Base-by-base conservation (phyloP, 2,329 filamentous ascomycete genomes). In the Colletotrichum abscissum region DNA sequence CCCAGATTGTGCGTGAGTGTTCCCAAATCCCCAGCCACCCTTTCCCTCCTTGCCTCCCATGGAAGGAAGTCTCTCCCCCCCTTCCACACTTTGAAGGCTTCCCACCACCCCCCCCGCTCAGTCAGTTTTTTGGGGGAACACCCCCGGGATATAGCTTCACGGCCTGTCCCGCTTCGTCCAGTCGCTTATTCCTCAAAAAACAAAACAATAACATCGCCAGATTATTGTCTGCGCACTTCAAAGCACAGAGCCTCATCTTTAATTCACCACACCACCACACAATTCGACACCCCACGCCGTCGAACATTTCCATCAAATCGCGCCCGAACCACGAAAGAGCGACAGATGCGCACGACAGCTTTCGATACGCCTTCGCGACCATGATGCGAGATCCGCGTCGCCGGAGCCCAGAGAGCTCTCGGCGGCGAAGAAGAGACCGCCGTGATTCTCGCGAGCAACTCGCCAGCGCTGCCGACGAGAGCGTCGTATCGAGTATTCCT, bases 361-460 rank as follows among this genome's bases (percentile, higher is more conserved):
- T 57, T 62, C 65, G 24, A 58, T 52, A 28, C 60, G 62, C 73
- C 68, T 74, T 77, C 76, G 76, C 79, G 77, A 84, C 79, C 80
- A 89, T 87, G 87, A 87, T 89, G 87, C 84, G 86, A 84, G 85
- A 87, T 79, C 83, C 85, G 82, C 87, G 88, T 80, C 87, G 86
- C 78, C 86, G 88, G 84, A 90, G 88, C 82, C 87, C 86, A 69
- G 88, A 89, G 77, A 85, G 85, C 84, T 85, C 85, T 79, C 84
- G 86, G 80, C 86, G 88, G 80, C 87, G 87, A 84, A 80, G 78
- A 70, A 70, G 64, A 54, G 69, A 75, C 49, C 73, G 73, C 46
- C 73, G 73, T 42, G 63, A 67, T 66, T 73, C 69, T 63, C 69
- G 69, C 46, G 74, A 75, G 19, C 69, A 75, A 60, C 69, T 63